Base-by-base conservation (phyloP, 768 basidiomycete genomes). In the Mycena vitilis region DNA sequence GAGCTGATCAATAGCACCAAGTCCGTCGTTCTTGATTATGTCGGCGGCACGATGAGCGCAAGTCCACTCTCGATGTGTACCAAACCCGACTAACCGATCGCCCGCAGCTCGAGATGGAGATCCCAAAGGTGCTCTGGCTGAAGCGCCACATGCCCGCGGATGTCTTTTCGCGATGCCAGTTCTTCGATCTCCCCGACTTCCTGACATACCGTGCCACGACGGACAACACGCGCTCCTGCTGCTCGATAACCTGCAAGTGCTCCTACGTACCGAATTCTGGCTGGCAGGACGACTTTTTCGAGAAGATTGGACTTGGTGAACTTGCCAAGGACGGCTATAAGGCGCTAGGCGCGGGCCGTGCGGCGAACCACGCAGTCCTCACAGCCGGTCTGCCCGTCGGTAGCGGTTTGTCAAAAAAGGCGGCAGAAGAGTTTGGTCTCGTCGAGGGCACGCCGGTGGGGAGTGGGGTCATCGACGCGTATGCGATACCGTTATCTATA, bases 111-210 rank as follows among this genome's bases (percentile, higher is more conserved):
- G 96, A 99, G 80, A 99, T 99, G 98, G 97, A 98, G 80, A 89
- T 98, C 51, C 97, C 97, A 0, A 99, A 99, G 79, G 92, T 96
- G 37, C 89, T 99, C 36, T 99, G 98, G 98, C 86, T 99, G 49
- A 98, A 96, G 79, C 91, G 89, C 67, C 85, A 93, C 81, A 96
- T 99, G 96, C 75, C 86, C 2, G 76, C 88, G 0, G 81, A 86
- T 13, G 84, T 83, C 20, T 99, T 99, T 80, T 79, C 86, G 25
- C 82, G 82, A 61, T 94, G 91, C 80, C 91, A 94, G 73, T 93
- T 94, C 82, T 93, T 91, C 78, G 96, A 97, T 75, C 88, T 98
- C 20, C 96, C 96, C n/a, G 96, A 98, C 80, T 96, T 90, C 82
- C 86, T 99, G 59, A 98, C 98, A 0, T 99, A 96, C 83, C 91